These are phyloP conservation scores for Silene latifolia DNA, from an alignment of 148 eudicot species.

Conservation along the genomic window DNA sequence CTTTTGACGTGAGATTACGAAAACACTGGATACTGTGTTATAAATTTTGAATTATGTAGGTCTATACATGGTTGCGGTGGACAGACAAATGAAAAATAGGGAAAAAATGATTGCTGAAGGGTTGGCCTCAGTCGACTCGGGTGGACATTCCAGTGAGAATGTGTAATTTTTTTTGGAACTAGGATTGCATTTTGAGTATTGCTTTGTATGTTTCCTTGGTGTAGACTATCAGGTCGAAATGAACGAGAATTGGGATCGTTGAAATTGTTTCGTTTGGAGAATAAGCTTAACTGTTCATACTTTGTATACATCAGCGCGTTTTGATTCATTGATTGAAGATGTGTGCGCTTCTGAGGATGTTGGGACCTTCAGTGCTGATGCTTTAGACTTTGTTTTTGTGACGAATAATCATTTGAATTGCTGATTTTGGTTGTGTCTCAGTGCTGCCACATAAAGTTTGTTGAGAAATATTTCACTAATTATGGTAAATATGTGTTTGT, in stretches of 20 bases:
- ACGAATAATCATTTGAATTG: not conserved
- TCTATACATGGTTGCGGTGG: constrained; percentile 33
- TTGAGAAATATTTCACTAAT: too few species aligned
- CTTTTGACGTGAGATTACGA: not conserved
- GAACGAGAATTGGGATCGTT: not conserved
- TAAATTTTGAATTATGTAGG: constrained; percentile 12
- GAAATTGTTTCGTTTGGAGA: not conserved
- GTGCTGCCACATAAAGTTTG: too few species aligned
- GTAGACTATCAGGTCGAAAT: not conserved
- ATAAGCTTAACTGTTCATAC: not conserved
- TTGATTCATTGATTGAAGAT: not conserved
- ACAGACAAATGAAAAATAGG: constrained; percentile 27
- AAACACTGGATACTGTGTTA: not conserved
- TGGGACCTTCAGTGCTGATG: too few species aligned
- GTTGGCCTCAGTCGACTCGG: constrained; percentile 16
- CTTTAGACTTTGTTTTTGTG: not conserved
- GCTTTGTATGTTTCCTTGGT: not conserved
- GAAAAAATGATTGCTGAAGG: constrained; percentile 29
- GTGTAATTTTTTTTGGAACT: not conserved
- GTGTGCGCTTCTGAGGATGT: not conserved
- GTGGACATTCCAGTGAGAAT: constrained; percentile 19
- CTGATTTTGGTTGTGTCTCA: not conserved
- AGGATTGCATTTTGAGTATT: not conserved
- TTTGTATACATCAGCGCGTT: not conserved
- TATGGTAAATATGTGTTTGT: too few species aligned